Evolutionary conservation across 2,329 filamentous ascomycete genomes (phyloP), one percentile per base, ranked within the genome.

Genomic region (Venturia carpophila): DNA sequence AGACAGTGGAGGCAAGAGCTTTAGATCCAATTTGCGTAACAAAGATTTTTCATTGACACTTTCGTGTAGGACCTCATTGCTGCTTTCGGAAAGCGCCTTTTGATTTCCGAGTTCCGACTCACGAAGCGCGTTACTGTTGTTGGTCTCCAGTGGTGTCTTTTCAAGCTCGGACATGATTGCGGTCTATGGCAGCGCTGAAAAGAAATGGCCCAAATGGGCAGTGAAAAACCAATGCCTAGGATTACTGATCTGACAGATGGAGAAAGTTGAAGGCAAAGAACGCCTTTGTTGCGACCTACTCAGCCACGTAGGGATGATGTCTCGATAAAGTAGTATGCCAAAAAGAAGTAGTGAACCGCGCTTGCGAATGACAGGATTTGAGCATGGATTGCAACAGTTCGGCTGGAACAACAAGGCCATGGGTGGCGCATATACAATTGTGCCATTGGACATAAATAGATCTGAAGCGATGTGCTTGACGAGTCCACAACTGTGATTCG

Each of bases 41-140:
- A 64, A 41, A 3, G 63, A 43, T 43, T 64, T 64, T 41, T 64
- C 63, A 19, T 64, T 64, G 30, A 64, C 34, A 5, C 60, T 39
- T 27, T 61, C 60, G n/a, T 45, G n/a, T 15, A 45, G 24, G n/a
- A 6, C 37, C 15, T 27, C 60, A 61, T 61, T 61, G 37, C 52
- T 37, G 52, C 52, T 58, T 9, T 37, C 52, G 19, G 17, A 58
- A 37, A 37, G n/a, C 17, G 49, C 49, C 27, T 56, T 56, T 3
- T 56, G 49, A 10, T 34, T 37, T 3, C 52, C 52, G 9, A 58
- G 52, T 37, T 58, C 52, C 13, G 52, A 19, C 19, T 58, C 52
- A n/a, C 52, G 27, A 58, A 58, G 30, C 19, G 15, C 30, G 30
- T 37, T 58, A 27, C 19, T 58, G 9, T 37, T 58, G 27, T 37